These are phyloP conservation scores for Eutrema salsugineum DNA, from an alignment of 441 rosid species.

Conservation along the genomic window DNA sequence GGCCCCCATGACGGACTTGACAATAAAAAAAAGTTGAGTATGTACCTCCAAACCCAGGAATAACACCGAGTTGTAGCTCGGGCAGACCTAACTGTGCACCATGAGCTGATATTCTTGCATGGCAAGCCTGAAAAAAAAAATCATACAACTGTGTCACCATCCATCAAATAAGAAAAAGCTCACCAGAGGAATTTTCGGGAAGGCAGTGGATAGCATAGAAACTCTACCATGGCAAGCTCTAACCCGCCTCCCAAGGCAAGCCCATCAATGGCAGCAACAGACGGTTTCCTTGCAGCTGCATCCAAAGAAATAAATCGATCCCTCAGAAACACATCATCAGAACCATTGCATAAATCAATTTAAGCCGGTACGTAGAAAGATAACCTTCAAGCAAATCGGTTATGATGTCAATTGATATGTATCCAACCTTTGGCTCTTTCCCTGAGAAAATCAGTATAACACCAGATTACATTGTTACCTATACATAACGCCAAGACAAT, in stretches of 20 bases:
- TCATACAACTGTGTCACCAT: slow-evolving; percentile 12
- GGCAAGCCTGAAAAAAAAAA: slow-evolving; percentile 63
- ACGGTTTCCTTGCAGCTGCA: slow-evolving; percentile 83
- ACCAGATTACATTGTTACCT: background rate
- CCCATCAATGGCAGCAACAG: slow-evolving; percentile 98
- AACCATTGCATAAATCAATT: background rate
- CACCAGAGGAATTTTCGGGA: background rate
- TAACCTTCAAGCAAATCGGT: slow-evolving; percentile 79
- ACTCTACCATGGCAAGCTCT: slow-evolving; percentile 82
- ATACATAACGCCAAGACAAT: background rate
- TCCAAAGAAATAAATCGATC: slow-evolving; percentile 25
- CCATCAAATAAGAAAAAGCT: background rate
- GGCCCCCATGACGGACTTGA: background rate
- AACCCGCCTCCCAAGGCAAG: slow-evolving; percentile 98
- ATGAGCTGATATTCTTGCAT: slow-evolving; percentile 86
- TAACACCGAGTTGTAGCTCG: slow-evolving; percentile 91
- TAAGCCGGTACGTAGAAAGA: background rate
- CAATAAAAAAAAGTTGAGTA: background rate
- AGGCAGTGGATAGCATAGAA: background rate
- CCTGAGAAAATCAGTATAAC: slow-evolving; percentile 38
- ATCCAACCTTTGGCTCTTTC: slow-evolving; percentile 59
- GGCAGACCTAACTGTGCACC: slow-evolving; percentile 87
- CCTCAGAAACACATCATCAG: background rate
- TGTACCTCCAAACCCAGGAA: slow-evolving; percentile 79
- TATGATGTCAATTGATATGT: slow-evolving; percentile 56